phyloP scores from a whole-genome alignment of 768 basidiomycete genomes.

The Boletus tomentosulus region DNA sequence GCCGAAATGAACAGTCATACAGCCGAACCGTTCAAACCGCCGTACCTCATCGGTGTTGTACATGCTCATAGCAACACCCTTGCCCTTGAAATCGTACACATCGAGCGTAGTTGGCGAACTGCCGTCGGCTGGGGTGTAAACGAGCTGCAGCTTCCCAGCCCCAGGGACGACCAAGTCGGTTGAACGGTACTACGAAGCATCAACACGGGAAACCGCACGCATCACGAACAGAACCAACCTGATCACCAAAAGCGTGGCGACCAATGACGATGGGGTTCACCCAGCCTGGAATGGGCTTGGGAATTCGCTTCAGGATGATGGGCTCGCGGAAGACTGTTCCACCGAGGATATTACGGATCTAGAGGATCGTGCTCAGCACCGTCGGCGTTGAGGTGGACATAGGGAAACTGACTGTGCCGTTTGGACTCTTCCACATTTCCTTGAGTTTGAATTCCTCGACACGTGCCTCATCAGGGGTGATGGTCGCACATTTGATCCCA shows the following conservation, averaged over 20 bases:
- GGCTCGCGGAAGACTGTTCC: slow-evolving; percentile 99
- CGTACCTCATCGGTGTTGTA: slow-evolving; percentile 94
- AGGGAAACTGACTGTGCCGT: slow-evolving; percentile 70
- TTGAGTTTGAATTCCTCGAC: slow-evolving; percentile 97
- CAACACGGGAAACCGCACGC: slow-evolving; percentile 1
- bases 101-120: slow-evolving; percentile 62
- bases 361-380: slow-evolving; percentile 1
- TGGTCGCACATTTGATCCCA: slow-evolving; percentile 98
- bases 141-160: slow-evolving; percentile 89
- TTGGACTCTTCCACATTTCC: slow-evolving; percentile 98
- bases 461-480: slow-evolving; percentile 96
- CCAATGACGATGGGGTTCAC: slow-evolving; percentile 94
- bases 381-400: not conserved
- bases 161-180: slow-evolving; percentile 92
- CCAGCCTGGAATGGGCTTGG: slow-evolving; percentile 95
- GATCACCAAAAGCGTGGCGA: slow-evolving; percentile 96
- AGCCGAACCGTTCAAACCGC: not conserved
- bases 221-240: slow-evolving; percentile 41
- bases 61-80: slow-evolving; percentile 94
- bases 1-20: not conserved
- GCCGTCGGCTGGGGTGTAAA: slow-evolving; percentile 82
- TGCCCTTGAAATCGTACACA: slow-evolving; percentile 92
- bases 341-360: slow-evolving; percentile 97
- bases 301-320: slow-evolving; percentile 87
- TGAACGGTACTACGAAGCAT: slow-evolving; percentile 69